Conservation (phyloP, 768 basidiomycete genomes). For the Hortiboletus flavorubellus region DNA sequence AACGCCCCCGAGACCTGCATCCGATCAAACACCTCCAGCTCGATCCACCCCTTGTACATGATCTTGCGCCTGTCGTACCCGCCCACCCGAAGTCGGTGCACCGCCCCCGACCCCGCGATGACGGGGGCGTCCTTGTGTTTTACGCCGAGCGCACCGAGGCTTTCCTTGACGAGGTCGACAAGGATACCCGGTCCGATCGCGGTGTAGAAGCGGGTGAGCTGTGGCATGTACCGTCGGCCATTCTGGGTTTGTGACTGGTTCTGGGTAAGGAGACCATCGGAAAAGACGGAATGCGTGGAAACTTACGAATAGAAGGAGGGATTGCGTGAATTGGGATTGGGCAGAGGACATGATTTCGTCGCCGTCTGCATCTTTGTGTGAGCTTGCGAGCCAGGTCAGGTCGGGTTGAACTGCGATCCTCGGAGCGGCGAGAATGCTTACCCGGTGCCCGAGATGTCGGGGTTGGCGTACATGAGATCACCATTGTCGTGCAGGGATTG, state of each 20-base stretch:
- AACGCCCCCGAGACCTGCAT: slow-evolving; percentile 54
- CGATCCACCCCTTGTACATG: slow-evolving; percentile 71
- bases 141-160: slow-evolving; percentile 46
- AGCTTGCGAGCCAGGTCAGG: slow-evolving; percentile 7
- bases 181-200: slow-evolving; percentile 51
- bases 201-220: slow-evolving; percentile 81
- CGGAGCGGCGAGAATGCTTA: slow-evolving; percentile 19
- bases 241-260: slow-evolving; percentile 77
- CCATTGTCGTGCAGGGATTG: slow-evolving; percentile 64
- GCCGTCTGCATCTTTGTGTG: slow-evolving; percentile 46
- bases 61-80: slow-evolving; percentile 64
- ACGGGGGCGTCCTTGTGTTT: slow-evolving; percentile 44
- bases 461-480: slow-evolving; percentile 70
- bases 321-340: slow-evolving; percentile 74
- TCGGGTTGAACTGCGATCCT: background rate
- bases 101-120: slow-evolving; percentile 9
- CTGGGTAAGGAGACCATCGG: background rate
- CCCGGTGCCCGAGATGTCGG: slow-evolving; percentile 39
- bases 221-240: slow-evolving; percentile 68
- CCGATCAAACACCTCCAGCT: slow-evolving; percentile 59
- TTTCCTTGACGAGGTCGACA: slow-evolving; percentile 50
- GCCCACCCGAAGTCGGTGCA: slow-evolving; percentile 55
- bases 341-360: slow-evolving; percentile 60
- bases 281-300: background rate
- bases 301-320: slow-evolving; percentile 77